These are phyloP conservation scores for Talaromyces atroroseus DNA, from an alignment of 2,329 filamentous ascomycete species.

Conservation along the genomic window DNA sequence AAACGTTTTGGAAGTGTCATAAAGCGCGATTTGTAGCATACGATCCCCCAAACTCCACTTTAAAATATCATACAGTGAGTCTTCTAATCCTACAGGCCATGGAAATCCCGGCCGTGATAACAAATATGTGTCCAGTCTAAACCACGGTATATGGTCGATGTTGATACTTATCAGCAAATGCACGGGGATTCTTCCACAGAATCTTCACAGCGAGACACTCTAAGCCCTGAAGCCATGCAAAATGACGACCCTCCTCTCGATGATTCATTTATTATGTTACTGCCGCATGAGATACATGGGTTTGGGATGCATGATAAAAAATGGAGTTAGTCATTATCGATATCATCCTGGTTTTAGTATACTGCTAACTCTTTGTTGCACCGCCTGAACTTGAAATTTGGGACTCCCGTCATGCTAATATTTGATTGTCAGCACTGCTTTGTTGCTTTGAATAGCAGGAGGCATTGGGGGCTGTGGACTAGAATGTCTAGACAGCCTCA, in stretches of 20 bases:
- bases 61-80: not conserved
- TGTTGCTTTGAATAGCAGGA: too few relatives aligned
- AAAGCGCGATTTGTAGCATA: not conserved
- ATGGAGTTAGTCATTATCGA: not conserved
- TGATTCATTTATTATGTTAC: not conserved
- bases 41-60: not conserved
- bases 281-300: not conserved
- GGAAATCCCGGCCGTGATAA: not conserved
- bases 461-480: too few relatives aligned
- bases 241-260: not conserved
- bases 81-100: not conserved
- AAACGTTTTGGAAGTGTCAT: slow-evolving; percentile 1
- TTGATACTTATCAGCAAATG: not conserved
- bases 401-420: too few relatives aligned
- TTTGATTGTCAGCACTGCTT: too few relatives aligned
- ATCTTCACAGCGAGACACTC: not conserved
- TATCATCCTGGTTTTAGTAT: not conserved
- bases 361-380: too few relatives aligned
- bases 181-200: not conserved
- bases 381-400: not conserved
- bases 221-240: not conserved
- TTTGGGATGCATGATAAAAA: slow-evolving; percentile 5
- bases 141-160: not conserved
- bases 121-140: not conserved
- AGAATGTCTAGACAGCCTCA: too few relatives aligned